Conservation (phyloP, 1,284 basidiomycete species). For the Ganoderma meredithae region DNA sequence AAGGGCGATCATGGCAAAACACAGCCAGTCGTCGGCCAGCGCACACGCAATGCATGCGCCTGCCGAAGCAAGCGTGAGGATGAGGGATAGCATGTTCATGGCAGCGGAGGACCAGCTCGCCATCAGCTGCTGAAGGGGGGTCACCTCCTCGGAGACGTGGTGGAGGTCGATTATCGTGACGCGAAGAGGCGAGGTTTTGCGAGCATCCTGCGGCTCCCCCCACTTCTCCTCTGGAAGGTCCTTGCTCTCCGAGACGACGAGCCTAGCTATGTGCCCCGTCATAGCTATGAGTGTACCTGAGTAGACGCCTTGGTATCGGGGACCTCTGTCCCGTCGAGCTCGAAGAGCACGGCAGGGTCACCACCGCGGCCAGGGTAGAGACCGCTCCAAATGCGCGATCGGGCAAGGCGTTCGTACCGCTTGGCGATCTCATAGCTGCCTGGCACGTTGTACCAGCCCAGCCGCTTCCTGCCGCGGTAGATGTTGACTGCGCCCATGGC, state of each 20-base stretch:
- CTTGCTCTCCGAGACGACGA: slow-evolving; percentile 26
- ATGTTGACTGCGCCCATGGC: slow-evolving; percentile 24
- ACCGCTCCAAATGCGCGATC: slow-evolving; percentile 12
- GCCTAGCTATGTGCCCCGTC: slow-evolving; percentile 28
- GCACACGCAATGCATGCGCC: slow-evolving; percentile 23
- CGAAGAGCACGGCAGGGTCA: slow-evolving; percentile 33
- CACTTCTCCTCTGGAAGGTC: not conserved
- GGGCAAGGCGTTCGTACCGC: slow-evolving; percentile 20
- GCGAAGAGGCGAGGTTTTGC: slow-evolving; percentile 10
- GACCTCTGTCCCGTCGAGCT: slow-evolving; percentile 26
- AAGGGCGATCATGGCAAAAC: slow-evolving; percentile 25
- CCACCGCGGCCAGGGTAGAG: slow-evolving; percentile 29
- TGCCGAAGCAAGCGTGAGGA: slow-evolving; percentile 25
- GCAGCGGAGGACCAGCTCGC: not conserved
- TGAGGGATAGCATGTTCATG: slow-evolving; percentile 16
- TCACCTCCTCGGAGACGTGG: not conserved
- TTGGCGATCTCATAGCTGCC: slow-evolving; percentile 28
- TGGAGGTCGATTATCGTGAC: slow-evolving; percentile 25
- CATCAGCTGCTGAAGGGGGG: slow-evolving; percentile 5
- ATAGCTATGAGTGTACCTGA: slow-evolving; percentile 30
- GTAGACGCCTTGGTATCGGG: slow-evolving; percentile 25
- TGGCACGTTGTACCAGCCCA: slow-evolving; percentile 26
- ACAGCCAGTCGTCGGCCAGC: slow-evolving; percentile 22
- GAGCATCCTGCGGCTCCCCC: not conserved
- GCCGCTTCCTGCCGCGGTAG: slow-evolving; percentile 21